Base-by-base conservation (phyloP, 1,139 yeast species). In the Candida pseudocylindracea region DNA sequence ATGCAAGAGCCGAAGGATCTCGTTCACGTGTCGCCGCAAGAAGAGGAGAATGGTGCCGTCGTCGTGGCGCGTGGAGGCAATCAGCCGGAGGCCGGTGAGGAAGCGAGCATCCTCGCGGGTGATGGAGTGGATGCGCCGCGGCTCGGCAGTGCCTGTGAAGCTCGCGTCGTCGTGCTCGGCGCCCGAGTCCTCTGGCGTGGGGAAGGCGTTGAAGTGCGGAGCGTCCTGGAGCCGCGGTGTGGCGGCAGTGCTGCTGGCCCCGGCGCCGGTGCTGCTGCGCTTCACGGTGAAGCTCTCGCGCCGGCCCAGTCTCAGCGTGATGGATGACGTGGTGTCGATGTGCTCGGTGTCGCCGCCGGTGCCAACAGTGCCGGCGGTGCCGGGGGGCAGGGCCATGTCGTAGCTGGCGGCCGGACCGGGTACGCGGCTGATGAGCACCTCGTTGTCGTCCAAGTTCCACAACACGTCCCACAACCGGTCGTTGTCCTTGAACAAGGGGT, bases 401-500 rank as follows among this genome's bases (percentile, higher is more conserved):
- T 6, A 4, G 20, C 15, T 10, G 4, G 29, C 25, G 10, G 11
- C 10, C 8, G 12, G 25, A 8, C 15, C 11, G 10, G 29, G 26
- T 4, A 15, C 20, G 6, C 20, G 20, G 6, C 20, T 15, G 20
- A 61, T 36, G 20, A 40, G 54, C 41, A 54, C 54, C 50, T 61
- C 69, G 45, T 51, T 63, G 33, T 49, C 41, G 40, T 71, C 76
- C 37, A 70, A 49, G 43, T 71, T 75, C 38, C 68, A 64, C 33
- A 71, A 46, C 13, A 71, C 48, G 42, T 71, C 79, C 74, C 75
- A 71, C 30, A 60, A 42, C 36, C 54, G 55, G 30, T 70, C 69
- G 41, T 68, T 72, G 33, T 56, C 50, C 39, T 67, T 68, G 51
- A 71, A 71, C 35, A 73, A 69, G 10, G 76, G 75, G 46, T 72